Evolutionary conservation across 805 yeast genomes (phyloP).

Genomic region (Torulaspora quercuum): DNA sequence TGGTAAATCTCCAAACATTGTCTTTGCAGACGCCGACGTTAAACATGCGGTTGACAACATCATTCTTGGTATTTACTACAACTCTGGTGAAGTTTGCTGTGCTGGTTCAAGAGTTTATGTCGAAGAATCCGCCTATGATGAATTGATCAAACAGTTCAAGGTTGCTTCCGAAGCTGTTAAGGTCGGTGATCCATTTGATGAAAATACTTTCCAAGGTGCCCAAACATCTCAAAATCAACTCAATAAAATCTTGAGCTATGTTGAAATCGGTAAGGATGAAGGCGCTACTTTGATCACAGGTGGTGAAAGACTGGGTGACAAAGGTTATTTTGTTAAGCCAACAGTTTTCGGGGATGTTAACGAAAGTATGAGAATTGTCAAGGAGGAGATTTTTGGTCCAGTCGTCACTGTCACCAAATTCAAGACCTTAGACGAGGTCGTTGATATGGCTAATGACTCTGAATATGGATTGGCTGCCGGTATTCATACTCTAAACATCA

Average conservation of each 20-base stretch:
- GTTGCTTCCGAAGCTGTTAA: slow-evolving; percentile 51
- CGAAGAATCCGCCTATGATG: slow-evolving; percentile 80
- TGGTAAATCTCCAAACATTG: slow-evolving; percentile 91
- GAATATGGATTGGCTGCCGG: slow-evolving; percentile 90
- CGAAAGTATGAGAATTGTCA: slow-evolving; percentile 64
- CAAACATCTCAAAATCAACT: slow-evolving; percentile 81
- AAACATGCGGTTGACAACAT: slow-evolving; percentile 72
- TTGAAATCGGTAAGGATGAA: slow-evolving; percentile 72
- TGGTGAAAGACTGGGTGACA: slow-evolving; percentile 58
- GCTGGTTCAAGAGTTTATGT: slow-evolving; percentile 91
- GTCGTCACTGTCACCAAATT: slow-evolving; percentile 83
- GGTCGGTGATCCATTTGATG: slow-evolving; percentile 83
- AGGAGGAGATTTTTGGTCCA: slow-evolving; percentile 88
- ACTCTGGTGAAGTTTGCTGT: slow-evolving; percentile 94
- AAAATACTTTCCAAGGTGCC: slow-evolving; percentile 82
- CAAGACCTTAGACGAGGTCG: slow-evolving; percentile 75
- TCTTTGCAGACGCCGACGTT: slow-evolving; percentile 81
- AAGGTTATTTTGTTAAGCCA: slow-evolving; percentile 70
- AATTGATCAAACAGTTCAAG: slow-evolving; percentile 60
- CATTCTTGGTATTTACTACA: slow-evolving; percentile 80
- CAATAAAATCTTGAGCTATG: slow-evolving; percentile 71
- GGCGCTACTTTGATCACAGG: slow-evolving; percentile 78
- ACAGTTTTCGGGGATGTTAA: slow-evolving; percentile 70
- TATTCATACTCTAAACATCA: slow-evolving; percentile 72
- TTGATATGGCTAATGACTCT: slow-evolving; percentile 73